Conservation (phyloP, 1,139 yeast genomes). For the Meyerozyma athensensis region DNA sequence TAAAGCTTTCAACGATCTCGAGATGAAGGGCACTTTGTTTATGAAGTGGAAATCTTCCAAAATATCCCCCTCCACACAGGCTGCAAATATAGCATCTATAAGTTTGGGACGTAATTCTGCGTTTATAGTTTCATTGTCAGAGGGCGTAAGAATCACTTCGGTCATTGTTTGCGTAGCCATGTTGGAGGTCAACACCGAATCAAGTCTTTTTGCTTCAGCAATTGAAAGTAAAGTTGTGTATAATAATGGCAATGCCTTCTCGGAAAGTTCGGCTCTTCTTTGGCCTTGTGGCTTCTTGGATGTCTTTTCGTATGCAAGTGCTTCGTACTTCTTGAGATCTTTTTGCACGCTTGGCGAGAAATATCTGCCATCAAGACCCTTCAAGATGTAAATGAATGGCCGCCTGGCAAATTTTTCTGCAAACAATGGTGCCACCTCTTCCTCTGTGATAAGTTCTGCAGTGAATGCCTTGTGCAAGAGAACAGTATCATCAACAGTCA, state of each 20-base stretch:
- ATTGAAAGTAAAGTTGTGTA: constrained; percentile 49
- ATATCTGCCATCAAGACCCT: constrained; percentile 78
- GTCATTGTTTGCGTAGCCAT: constrained; percentile 80
- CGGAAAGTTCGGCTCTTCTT: constrained; percentile 67
- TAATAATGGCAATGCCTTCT: constrained; percentile 62
- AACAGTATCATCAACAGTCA: constrained; percentile 93
- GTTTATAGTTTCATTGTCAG: constrained; percentile 46
- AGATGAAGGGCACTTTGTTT: constrained; percentile 63
- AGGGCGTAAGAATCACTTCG: constrained; percentile 59
- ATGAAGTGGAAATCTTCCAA: constrained; percentile 63
- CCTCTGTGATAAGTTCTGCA: constrained; percentile 52
- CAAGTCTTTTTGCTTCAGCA: constrained; percentile 24
- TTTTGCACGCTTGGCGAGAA: constrained; percentile 68
- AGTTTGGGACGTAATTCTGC: constrained; percentile 43
- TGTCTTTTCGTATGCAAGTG: constrained; percentile 60
- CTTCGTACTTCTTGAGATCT: constrained; percentile 56
- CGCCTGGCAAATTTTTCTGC: constrained; percentile 80
- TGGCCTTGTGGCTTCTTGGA: constrained; percentile 82
- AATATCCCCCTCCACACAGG: constrained; percentile 64
- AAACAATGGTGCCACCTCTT: constrained; percentile 52
- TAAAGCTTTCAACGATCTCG: constrained; percentile 72
- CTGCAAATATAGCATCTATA: constrained; percentile 49
- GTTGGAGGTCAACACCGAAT: constrained; percentile 54
- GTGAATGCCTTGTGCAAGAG: constrained; percentile 69
- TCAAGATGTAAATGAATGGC: constrained; percentile 76